These are phyloP conservation scores for Fusarium oxysporum DNA, from an alignment of 2,329 filamentous ascomycete species.

Conservation along the genomic window DNA sequence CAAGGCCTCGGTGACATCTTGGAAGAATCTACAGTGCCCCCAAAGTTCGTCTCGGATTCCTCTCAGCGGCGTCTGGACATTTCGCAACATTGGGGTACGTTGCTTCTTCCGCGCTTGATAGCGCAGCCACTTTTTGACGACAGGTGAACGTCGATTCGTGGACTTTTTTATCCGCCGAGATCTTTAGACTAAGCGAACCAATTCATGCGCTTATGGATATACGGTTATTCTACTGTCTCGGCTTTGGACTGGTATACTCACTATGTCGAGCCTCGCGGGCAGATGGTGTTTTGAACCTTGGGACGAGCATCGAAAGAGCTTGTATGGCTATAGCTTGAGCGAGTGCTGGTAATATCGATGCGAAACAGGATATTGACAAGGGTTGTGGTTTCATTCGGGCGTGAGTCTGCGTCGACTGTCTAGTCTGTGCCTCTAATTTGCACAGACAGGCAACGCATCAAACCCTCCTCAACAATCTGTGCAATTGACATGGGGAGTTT, in stretches of 20 bases:
- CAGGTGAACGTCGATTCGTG: conserved; percentile 36
- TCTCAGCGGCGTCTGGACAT: conserved; percentile 17
- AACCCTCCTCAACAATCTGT: conserved; percentile 5
- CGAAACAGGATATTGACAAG: conserved; percentile 2
- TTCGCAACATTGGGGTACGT: conserved; percentile 6
- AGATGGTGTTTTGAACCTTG: background rate
- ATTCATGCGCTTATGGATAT: conserved; percentile 6
- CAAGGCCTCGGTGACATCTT: background rate
- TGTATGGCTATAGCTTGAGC: background rate
- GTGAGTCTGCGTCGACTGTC: conserved; percentile 20
- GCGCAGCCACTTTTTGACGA: conserved; percentile 14
- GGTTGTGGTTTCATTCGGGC: conserved; percentile 16
- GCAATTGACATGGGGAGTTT: conserved; percentile 35
- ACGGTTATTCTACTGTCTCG: background rate
- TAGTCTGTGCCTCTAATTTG: conserved; percentile 21
- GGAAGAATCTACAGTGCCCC: conserved; percentile 26
- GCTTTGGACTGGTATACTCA: background rate
- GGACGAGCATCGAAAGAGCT: background rate
- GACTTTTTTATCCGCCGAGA: conserved; percentile 31
- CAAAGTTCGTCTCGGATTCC: conserved; percentile 18
- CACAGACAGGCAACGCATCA: conserved; percentile 3
- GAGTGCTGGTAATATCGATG: background rate
- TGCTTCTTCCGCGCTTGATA: conserved; percentile 3
- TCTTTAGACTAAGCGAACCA: conserved; percentile 2
- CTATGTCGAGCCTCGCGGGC: background rate